Base-by-base conservation (phyloP, 2,329 filamentous ascomycete genomes). In the Colletotrichum salicis region DNA sequence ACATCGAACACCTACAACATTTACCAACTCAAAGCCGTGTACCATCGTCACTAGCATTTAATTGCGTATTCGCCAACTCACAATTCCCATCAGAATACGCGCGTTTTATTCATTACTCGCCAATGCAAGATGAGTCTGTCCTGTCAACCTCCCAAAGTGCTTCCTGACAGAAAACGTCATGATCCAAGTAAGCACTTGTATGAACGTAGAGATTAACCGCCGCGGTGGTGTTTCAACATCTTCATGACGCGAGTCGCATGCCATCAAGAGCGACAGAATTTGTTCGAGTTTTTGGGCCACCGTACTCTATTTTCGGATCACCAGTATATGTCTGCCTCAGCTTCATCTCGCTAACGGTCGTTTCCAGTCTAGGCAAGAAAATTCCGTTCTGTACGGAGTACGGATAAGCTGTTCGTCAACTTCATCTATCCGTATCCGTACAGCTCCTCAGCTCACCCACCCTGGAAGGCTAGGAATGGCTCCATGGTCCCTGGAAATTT, bases 171-270 rank as follows among this genome's bases (percentile, higher is more conserved):
- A 19, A 27, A 55, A 11, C 13, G 15, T 41, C 24, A 56, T 27
- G 35, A 54, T 29, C 19, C 51, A 22, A 67, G 57, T 58, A 52
- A 67, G 63, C 57, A 71, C 63, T 67, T 62, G 63, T 41, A 54
- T 29, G 57, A 62, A 8, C 63, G 57, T 51, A 48, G 62, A 70
- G 35, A 56, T 61, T 27, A 66, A 27, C 48, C 51, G 62, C 62
- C 29, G 45, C 35, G 22, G 56, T 56, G 45, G 51, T 56, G 55
- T 70, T 70, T 67, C 68, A 57, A 71, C 51, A 19, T 27, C 48
- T 29, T 35, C 24, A 19, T 35, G 24, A 35, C 8, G 41, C 35
- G 48, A 67, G 15, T 67, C 48, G 62, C 56, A 48, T 48, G 41
- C 8, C 41, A 67, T 29, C 48, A 35, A 22, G 15, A 35, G 55